A percentile compares a stretch with the other conserved stretches of the same genome.
Evolutionary conservation across 805 yeast genomes (phyloP).

Genomic region (Myxozyma nipponensis): DNA sequence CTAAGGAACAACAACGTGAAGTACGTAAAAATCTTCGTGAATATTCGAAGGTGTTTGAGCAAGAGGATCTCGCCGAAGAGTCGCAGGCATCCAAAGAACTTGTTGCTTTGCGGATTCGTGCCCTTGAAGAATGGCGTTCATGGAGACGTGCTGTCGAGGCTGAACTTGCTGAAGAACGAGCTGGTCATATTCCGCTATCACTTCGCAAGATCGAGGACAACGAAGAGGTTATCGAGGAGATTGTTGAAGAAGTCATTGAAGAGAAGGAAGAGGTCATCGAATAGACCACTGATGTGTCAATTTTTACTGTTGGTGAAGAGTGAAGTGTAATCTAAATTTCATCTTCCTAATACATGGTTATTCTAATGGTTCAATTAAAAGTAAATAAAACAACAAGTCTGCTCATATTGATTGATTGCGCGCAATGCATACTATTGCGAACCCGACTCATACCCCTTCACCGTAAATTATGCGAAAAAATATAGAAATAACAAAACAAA

Average conservation of each 20-base stretch:
- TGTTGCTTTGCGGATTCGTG: slow-evolving; percentile 74
- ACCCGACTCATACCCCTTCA: not conserved
- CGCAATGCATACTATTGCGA: not conserved
- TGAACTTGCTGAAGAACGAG: slow-evolving; percentile 45
- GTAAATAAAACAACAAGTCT: not conserved
- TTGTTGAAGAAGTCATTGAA: slow-evolving; percentile 55
- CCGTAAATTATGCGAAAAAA: not conserved
- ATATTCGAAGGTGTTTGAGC: slow-evolving; percentile 90
- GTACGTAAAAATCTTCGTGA: slow-evolving; percentile 85
- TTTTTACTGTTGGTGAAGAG: no score
- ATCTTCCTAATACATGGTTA: not conserved
- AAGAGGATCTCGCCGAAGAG: slow-evolving; percentile 92
- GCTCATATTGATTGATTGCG: not conserved
- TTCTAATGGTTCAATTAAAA: not conserved
- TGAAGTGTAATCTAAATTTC: no score
- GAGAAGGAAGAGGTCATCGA: slow-evolving; percentile 45
- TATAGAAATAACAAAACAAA: no score
- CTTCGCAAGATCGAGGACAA: slow-evolving; percentile 39
- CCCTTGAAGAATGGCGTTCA: slow-evolving; percentile 77
- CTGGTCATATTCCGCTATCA: slow-evolving; percentile 41
- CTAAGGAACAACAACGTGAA: slow-evolving; percentile 78
- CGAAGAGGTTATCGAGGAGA: slow-evolving; percentile 68
- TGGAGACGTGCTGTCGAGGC: slow-evolving; percentile 61
- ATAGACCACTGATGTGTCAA: no score
- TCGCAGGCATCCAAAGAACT: slow-evolving; percentile 86